Evolutionary conservation across 805 yeast species (phyloP), one percentile per base, ranked within the genome.

Genomic region (Zygosaccharomyces kombuchaensis): DNA sequence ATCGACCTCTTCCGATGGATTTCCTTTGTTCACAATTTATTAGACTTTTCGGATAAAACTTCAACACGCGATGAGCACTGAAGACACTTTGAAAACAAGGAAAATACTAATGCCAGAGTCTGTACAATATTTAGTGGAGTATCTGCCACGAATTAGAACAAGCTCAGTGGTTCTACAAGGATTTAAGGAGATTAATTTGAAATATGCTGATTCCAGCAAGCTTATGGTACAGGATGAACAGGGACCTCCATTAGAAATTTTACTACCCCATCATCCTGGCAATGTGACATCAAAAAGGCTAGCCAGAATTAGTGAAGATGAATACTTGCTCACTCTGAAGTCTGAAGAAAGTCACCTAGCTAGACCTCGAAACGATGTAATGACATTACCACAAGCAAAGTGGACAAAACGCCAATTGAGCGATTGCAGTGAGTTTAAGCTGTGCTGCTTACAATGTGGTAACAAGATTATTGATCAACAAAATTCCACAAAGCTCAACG

Each of bases 401-500:
- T 62, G 66, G 66, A 48, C 52, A 26, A 57, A 55, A 34, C 54
- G 42, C 39, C 54, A 54, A 22, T 45, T 62, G 9, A 12, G 38
- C 2, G 17, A 27, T 7, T 17, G 26, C 9, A n/a, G 27, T 6
- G 9, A 14, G 1, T 60, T 56, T 25, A 22, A 25, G 2, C 17
- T 58, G 6, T 25, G 30, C 12, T 62, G 67, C 26, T 23, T 30
- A 5, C 22, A 34, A 1, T 62, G 68, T 39, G 19, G 34, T 4
- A 10, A 5, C 27, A 2, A 9, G 36, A 35, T 53, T 29, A 45
- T 55, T 29, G 37, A 46, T 10, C 36, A 29, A 10, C 25, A 41
- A 3, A 55, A 60, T 29, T 58, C 58, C 34, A 19, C 31, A 6
- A 55, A 44, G 22, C 17, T 64, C 8, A 57, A 56, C 44, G 86